phyloP scores from a whole-genome alignment of 257 asterid genomes.

The Nicotiana noctiflora region DNA sequence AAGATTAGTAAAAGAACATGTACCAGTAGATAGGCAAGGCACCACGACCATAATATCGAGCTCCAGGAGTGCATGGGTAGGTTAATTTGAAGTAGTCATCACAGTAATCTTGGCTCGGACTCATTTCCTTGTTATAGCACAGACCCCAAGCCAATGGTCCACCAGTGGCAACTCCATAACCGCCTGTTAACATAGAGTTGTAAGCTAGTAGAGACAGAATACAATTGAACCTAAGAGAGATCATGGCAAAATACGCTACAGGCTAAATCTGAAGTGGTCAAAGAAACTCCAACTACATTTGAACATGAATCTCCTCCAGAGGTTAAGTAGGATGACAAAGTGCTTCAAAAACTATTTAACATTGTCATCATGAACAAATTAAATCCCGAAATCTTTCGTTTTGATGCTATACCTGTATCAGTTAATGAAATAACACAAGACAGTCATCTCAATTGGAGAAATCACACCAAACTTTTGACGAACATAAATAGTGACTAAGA shows the following conservation, averaged over 20 bases:
- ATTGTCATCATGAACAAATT: background rate
- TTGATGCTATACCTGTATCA: background rate
- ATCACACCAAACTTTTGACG: background rate
- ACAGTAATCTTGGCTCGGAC: conserved; percentile 37
- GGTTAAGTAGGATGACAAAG: background rate
- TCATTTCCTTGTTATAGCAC: conserved; percentile 59
- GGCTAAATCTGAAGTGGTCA: background rate
- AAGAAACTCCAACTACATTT: background rate
- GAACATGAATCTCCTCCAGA: background rate
- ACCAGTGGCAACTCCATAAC: conserved; percentile 89
- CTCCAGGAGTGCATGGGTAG: conserved; percentile 80
- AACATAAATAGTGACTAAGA: too few relatives aligned
- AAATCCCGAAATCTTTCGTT: background rate
- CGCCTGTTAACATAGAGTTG: conserved; percentile 40
- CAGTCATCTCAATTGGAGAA: background rate
- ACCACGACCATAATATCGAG: conserved; percentile 79
- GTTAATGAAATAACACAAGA: background rate
- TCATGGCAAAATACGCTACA: background rate
- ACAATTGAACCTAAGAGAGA: background rate
- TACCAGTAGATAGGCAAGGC: conserved; percentile 89
- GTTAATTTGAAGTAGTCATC: conserved; percentile 31
- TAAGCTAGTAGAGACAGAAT: background rate
- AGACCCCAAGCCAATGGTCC: conserved; percentile 96
- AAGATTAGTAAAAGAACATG: background rate
- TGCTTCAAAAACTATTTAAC: background rate